Evolutionary conservation across 2,329 filamentous ascomycete species (phyloP), one percentile per base, ranked within the genome.

Genomic region (Tolypocladium ophioglossoides): DNA sequence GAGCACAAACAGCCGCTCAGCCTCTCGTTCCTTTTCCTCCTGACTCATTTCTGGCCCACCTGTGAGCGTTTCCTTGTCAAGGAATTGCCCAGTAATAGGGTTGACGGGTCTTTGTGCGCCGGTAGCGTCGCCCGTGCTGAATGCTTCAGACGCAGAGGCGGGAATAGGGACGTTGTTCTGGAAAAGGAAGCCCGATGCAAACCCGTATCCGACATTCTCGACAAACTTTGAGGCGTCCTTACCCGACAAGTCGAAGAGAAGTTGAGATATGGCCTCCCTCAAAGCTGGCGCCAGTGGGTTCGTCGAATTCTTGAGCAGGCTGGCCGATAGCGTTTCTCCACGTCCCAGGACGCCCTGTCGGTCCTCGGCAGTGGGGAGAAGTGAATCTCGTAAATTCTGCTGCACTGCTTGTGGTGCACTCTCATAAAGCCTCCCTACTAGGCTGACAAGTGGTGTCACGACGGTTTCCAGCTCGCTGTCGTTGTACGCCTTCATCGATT

Each of bases 161-260:
- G 91, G 89, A 24, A 96, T 76, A 0, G 85, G 78, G 14, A 97
- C 83, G 54, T 94, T 89, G 58, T 92, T 87, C 58, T 87, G 86
- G 72, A 91, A 86, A 18, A 99, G 74, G 66, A 94, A 96, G 0
- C 94, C 94, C 0, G 91, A 89, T 0, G 94, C 94, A 64, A 89
- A 96, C 0, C 94, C 94, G 66, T 96, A 99, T 0, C 94, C 94
- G 14, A 99, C 89, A 61, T 96, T 96, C 52, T 88, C 79, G 0
- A 97, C 87, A 64, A 96, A 94, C 34, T 78, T 86, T 18, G 79
- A 80, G 0, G 91, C 82, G 62, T 96, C 85, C 62, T 85, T 87
- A 59, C 86, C 86, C 0, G 91, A 96, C 32, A 97, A 77, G 59
- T 95, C 87, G 66, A 95, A 99, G 57, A 96, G 80, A 27, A 99